These are phyloP conservation scores for Rhinocladiella mackenziei DNA, from an alignment of 2,329 filamentous ascomycete species.

Conservation along the genomic window DNA sequence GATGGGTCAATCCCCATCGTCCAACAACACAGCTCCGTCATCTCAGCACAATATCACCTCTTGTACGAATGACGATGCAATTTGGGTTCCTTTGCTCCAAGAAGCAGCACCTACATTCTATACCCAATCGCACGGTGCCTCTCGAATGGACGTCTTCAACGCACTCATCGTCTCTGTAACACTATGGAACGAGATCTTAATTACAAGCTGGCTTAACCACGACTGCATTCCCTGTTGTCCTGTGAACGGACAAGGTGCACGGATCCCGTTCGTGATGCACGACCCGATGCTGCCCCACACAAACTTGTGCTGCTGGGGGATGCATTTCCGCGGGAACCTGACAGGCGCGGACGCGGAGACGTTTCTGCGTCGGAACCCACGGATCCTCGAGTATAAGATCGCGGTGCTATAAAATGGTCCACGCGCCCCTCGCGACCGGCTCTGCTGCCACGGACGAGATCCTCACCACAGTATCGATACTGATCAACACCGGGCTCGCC, in stretches of 20 bases:
- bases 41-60: too few species aligned
- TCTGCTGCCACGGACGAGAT: slow-evolving; percentile 4
- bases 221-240: slow-evolving; percentile 15
- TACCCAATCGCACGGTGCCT: slow-evolving; percentile 3
- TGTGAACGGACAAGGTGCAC: slow-evolving; percentile 10
- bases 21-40: too few species aligned
- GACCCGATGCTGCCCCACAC: slow-evolving; percentile 10
- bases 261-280: slow-evolving; percentile 10
- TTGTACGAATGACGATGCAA: too few species aligned
- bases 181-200: slow-evolving; percentile 11
- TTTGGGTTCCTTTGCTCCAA: too few species aligned
- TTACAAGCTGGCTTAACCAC: slow-evolving; percentile 14
- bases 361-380: slow-evolving; percentile 9
- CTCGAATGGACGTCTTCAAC: slow-evolving; percentile 7
- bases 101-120: neutral
- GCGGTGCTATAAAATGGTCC: slow-evolving; percentile 8
- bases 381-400: slow-evolving; percentile 13
- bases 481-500: slow-evolving; percentile 7
- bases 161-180: slow-evolving; percentile 4
- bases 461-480: slow-evolving; percentile 8
- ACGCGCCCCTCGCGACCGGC: slow-evolving; percentile 1
- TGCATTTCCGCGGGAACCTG: slow-evolving; percentile 14
- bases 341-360: slow-evolving; percentile 4
- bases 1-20: too few species aligned
- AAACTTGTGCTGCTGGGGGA: slow-evolving; percentile 15